Evolutionary conservation across 495 filamentous ascomycete genomes (phyloP), one percentile per base, ranked within the genome.

Genomic region (Penicillium malachiteum): DNA sequence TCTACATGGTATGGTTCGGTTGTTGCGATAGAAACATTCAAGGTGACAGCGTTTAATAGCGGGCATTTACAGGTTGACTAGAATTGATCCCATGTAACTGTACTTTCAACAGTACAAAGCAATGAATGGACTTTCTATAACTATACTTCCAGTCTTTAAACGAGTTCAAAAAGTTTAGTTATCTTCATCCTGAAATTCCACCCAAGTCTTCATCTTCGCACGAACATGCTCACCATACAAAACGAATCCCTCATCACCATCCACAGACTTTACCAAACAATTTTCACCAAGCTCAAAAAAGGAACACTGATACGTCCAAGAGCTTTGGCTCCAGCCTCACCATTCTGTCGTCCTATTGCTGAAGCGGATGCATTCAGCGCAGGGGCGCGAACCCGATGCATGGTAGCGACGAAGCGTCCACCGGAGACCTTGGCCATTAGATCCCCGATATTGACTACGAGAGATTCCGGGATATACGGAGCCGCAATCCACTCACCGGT

Each of bases 361-460:
- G 52, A 33, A 3, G 47, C 49, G 11, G 56, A 54, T 7, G 56
- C 3, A 6, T 21, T 40, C 8, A 48, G 48, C n/a, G 10, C 48
- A 3, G 62, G 62, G 12, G 60, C 66, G 2, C 74, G 59, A 3
- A 81, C 78, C 10, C 77, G 73, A 62, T 80, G 77, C 59, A 76
- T 63, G 0, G 78, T 81, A 3, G 78, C 79, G 39, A 73, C 71
- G 50, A 79, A 80, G 41, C 68, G 59, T 3, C 78, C 78, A 6
- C 76, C 77, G 9, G 74, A 76, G 32, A 79, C 72, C 43, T 58
- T 64, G 13, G 71, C 68, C 70, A 78, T 74, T 48, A 81, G 63
- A 58, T 82, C 77, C 12, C 80, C 78, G 39, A 82, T 74, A 52
- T 80, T 81, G 55, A 80, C 77, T 3, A 81, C 72, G 16, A 79